Evolutionary conservation across 2,329 filamentous ascomycete genomes (phyloP).

Genomic region (Colletotrichum spinosum): DNA sequence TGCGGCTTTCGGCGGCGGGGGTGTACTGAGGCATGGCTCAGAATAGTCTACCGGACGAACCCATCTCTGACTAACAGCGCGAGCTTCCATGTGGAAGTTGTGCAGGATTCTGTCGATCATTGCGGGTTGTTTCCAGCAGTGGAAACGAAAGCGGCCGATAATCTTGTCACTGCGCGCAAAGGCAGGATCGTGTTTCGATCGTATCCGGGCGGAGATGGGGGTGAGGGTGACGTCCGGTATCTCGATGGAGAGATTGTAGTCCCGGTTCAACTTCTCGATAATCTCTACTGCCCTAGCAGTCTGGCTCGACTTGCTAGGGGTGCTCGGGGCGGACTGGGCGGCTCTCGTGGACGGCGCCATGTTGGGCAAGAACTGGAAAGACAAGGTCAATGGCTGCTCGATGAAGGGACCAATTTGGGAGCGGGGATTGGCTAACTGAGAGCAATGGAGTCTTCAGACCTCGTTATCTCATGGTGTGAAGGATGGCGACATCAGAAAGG

Average conservation of each 20-base stretch:
- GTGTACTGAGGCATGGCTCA: not conserved
- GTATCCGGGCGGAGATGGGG: not conserved
- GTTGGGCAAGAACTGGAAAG: not conserved
- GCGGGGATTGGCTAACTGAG: no score
- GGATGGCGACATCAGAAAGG: not conserved
- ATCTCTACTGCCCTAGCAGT: not conserved
- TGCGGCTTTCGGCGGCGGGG: slow-evolving; percentile 1
- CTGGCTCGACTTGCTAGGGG: slow-evolving; percentile 11
- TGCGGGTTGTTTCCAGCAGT: slow-evolving; percentile 3
- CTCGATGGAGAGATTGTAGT: slow-evolving; percentile 30
- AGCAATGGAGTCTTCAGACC: not conserved
- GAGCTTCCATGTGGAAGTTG: slow-evolving; percentile 19
- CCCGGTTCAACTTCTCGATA: slow-evolving; percentile 31
- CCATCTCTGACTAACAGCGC: slow-evolving; percentile 23
- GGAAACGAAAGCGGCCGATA: slow-evolving; percentile 1
- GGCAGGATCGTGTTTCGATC: not conserved
- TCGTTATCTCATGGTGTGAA: not conserved
- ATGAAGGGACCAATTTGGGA: no score
- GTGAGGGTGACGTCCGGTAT: slow-evolving; percentile 7
- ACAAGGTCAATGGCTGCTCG: not conserved
- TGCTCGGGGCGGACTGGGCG: slow-evolving; percentile 11
- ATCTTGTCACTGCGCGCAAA: slow-evolving; percentile 25
- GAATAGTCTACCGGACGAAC: slow-evolving; percentile 3
- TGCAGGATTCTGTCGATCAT: slow-evolving; percentile 14
- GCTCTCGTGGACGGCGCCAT: slow-evolving; percentile 14